These are phyloP conservation scores for Nymphaea colorata DNA, from an alignment of 164 flowering plant species.

Conservation along the genomic window DNA sequence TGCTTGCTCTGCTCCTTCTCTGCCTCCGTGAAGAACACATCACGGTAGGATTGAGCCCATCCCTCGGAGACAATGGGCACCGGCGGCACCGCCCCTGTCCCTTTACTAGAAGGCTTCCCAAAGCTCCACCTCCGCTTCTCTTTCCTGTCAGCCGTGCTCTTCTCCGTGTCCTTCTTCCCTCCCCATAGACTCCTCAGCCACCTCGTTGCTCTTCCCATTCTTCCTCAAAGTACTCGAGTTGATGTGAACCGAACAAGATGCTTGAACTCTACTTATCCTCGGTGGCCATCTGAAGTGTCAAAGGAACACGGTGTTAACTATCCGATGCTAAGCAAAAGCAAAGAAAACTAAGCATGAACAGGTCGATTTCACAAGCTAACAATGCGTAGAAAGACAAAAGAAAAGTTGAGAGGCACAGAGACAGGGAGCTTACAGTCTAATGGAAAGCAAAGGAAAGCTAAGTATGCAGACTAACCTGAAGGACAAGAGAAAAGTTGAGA, in stretches of 20 bases:
- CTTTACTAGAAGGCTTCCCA: conserved; percentile 28
- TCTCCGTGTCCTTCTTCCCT: conserved; percentile 51
- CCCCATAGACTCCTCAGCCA: conserved; percentile 62
- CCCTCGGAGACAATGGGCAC: conserved; percentile 9
- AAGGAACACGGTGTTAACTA: too few relatives aligned
- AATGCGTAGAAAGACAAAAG: neutral
- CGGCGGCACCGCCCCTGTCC: neutral
- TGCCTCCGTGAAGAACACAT: conserved; percentile 19
- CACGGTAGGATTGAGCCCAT: conserved; percentile 32
- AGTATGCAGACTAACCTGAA: neutral
- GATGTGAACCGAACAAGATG: neutral
- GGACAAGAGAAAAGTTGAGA: neutral
- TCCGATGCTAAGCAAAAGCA: too few relatives aligned
- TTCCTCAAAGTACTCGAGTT: conserved; percentile 1
- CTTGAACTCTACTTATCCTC: neutral
- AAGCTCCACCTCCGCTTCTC: conserved; percentile 72
- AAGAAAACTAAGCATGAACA: neutral
- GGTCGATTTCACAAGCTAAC: too few relatives aligned
- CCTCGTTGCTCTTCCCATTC: conserved; percentile 73
- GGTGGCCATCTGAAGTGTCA: too few relatives aligned
- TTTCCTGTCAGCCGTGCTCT: conserved; percentile 19
- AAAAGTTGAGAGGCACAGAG: neutral
- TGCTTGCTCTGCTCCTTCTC: conserved; percentile 79
- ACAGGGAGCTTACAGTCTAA: neutral
- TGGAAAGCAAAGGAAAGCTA: too few relatives aligned